Evolutionary conservation across 2,329 filamentous ascomycete genomes (phyloP).

Genomic region (Sporothrix dimorphospora): DNA sequence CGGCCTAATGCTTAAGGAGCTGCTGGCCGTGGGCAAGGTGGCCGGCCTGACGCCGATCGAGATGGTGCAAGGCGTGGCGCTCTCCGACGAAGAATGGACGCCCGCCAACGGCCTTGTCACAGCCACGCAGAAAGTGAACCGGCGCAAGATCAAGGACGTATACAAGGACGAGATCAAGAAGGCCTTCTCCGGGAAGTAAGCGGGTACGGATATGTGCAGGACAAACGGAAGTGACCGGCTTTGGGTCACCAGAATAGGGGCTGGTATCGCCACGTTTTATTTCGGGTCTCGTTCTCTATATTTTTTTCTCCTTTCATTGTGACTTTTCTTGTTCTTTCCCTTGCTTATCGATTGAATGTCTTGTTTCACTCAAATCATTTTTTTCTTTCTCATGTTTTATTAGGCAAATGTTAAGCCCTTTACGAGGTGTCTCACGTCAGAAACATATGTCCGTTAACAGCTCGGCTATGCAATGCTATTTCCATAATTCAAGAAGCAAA

Average conservation of each 20-base stretch:
- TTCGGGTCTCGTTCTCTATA: not conserved
- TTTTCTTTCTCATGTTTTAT: not conserved
- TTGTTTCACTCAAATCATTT: not conserved
- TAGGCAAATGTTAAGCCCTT: not conserved
- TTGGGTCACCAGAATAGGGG: not conserved
- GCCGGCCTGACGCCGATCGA: conserved; percentile 72
- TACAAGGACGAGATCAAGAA: conserved; percentile 58
- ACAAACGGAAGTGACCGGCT: not conserved
- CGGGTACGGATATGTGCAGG: not conserved
- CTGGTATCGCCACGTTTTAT: not conserved
- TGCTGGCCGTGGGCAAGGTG: conserved; percentile 66
- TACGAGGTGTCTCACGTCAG: not conserved
- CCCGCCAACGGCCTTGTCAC: conserved; percentile 70
- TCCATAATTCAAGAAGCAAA: not conserved
- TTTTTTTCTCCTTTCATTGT: not conserved
- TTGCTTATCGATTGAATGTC: not conserved
- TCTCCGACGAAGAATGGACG: conserved; percentile 87
- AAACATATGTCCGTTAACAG: not conserved
- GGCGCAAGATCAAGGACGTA: conserved; percentile 53
- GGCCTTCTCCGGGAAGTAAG: conserved; percentile 38
- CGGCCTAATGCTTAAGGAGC: conserved; percentile 64
- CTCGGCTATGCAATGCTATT: not conserved
- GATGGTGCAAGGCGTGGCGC: conserved; percentile 73
- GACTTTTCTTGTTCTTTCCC: not conserved
- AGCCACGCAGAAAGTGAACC: conserved; percentile 65